Evolutionary conservation across 169 alveolate species (phyloP), one percentile per base, ranked within the genome.

Genomic region (Cryptosporidium muris): DNA sequence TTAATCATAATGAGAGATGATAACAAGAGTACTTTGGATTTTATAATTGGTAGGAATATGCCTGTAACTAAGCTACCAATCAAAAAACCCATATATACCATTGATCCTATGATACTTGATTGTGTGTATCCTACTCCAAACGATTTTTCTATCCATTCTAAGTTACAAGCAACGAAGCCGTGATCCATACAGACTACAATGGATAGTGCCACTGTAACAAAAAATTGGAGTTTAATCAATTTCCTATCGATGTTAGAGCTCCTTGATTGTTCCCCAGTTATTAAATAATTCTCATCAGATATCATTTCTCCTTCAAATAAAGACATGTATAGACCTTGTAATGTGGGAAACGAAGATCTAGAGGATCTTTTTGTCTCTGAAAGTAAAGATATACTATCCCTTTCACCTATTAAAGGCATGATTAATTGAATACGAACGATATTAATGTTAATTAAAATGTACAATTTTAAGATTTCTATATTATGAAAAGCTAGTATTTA

Each of bases 281-380:
- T 43, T 37, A 58, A 66, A n/a, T 40, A 58, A 34, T 38, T 42
- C 25, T 74, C 85, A 58, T 43, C 60, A 8, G 68, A 40, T 56
- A 74, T 43, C 25, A 25, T 25, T 58, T 74, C 85, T 3, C 74
- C 58, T 25, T 74, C 85, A 74, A 74, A 74, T 12, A 74, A 48
- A 5, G 85, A 74, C 11, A 43, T 51, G 49, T 74, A 74, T 3
- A 74, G 60, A 4, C 85, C 85, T 45, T 74, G 85, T 64, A 74
- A 74, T 16, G 85, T 74, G 56, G 85, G 85, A n/a, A 74, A 74
- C 9, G 85, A 74, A 1, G 85, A 54, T 74, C 85, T 74, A 0
- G 85, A 74, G 36, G 85, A 74, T 74, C 85, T 74, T 60, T 64
- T 74, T 14, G 48, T 48, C 37, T 47, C 85, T n/a, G 67, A 74